Conservation (phyloP, 345 rosid species). For the Pistacia integerrima region DNA sequence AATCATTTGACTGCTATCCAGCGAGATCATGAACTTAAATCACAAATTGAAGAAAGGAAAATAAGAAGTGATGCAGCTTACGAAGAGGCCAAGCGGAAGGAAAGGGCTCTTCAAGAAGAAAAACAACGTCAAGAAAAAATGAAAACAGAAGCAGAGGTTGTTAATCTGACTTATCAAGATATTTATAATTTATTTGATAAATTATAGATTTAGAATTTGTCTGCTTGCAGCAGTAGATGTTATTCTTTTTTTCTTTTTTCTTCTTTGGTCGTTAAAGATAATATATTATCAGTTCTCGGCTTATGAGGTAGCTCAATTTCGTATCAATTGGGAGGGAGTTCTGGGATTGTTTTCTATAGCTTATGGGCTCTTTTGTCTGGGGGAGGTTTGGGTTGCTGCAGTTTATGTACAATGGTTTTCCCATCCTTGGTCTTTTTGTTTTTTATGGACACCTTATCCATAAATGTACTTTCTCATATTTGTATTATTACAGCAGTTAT, state of each 20-base stretch:
- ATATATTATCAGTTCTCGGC: conserved; percentile 4
- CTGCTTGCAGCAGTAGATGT: background rate
- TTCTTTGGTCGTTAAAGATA: background rate
- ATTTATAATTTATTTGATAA: background rate
- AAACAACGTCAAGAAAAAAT: conserved; percentile 78
- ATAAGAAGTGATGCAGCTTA: conserved; percentile 78
- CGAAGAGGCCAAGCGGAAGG: conserved; percentile 89
- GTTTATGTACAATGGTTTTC: no score
- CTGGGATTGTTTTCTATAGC: background rate
- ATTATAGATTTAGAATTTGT: background rate
- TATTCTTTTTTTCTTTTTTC: background rate
- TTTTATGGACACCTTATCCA: no score
- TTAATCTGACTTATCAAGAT: conserved; percentile 11
- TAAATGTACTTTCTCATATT: no score
- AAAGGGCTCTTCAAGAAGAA: conserved; percentile 80
- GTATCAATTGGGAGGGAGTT: no score
- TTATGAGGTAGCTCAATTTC: background rate
- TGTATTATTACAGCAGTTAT: no score
- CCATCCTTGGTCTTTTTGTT: no score
- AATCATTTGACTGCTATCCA: conserved; percentile 82
- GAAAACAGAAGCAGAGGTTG: conserved; percentile 90
- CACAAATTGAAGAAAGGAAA: conserved; percentile 88
- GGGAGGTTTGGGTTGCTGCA: no score
- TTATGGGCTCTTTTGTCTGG: background rate
- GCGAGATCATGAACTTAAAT: conserved; percentile 77